These are phyloP conservation scores for Trichoderma guizhouense DNA, from an alignment of 2,329 filamentous ascomycete genomes.

Conservation along the genomic window DNA sequence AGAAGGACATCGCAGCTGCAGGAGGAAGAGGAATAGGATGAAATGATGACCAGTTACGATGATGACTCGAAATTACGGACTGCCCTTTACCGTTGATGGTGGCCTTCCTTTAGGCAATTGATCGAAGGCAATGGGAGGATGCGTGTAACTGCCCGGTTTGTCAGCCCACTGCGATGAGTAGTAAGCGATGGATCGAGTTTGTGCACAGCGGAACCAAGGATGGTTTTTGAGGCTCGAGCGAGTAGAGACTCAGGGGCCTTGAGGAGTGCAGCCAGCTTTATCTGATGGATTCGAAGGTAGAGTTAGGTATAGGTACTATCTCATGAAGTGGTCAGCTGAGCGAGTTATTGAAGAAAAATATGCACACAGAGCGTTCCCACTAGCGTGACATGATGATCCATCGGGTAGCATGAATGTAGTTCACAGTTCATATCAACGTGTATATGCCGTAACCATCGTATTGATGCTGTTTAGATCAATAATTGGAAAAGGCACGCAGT, in stretches of 20 bases:
- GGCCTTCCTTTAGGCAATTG: neutral
- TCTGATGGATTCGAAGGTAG: neutral
- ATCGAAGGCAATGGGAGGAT: neutral
- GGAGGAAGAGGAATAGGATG: neutral
- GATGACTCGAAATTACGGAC: neutral
- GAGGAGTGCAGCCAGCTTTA: conserved; percentile 1
- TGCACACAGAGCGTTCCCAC: neutral
- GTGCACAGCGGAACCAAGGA: neutral
- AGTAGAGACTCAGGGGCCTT: neutral
- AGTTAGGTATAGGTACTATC: conserved; percentile 1
- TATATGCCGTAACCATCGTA: neutral
- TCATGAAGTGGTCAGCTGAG: neutral
- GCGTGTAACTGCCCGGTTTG: neutral
- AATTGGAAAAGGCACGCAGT: neutral
- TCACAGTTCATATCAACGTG: neutral
- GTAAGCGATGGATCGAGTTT: neutral
- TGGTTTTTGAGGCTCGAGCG: neutral
- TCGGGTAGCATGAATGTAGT: neutral
- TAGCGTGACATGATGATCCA: neutral
- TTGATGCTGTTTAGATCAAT: neutral
- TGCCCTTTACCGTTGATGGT: neutral
- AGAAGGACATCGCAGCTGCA: neutral
- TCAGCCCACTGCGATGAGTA: neutral
- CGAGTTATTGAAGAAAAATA: neutral
- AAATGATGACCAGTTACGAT: neutral